phyloP scores from a whole-genome alignment of 441 rosid genomes.

The Corymbia calophylla region DNA sequence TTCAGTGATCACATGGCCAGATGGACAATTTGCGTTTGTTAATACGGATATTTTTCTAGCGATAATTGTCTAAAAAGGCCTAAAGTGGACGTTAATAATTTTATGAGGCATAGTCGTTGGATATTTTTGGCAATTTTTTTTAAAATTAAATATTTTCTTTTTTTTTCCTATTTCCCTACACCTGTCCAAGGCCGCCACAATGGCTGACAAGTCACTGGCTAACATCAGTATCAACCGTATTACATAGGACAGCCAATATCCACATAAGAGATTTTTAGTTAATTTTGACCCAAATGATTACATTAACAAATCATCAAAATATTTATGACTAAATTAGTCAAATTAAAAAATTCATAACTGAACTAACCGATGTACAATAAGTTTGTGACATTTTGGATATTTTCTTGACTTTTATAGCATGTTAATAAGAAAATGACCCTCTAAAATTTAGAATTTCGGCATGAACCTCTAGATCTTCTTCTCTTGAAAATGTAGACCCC shows the following conservation, averaged over 20 bases:
- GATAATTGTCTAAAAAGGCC: background rate
- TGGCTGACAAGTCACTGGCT: too few species aligned
- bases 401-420: background rate
- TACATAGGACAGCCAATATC: fast-evolving
- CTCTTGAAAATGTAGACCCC: background rate
- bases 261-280: fast-evolving
- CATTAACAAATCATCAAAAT: background rate
- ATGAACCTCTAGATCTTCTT: background rate
- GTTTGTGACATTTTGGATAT: background rate
- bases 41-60: background rate
- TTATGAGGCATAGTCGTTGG: too few species aligned
- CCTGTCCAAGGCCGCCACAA: too few species aligned
- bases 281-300: fast-evolving
- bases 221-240: fast-evolving
- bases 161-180: too few species aligned
- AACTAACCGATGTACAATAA: background rate
- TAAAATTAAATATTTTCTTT: too few species aligned
- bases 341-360: fast-evolving
- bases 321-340: background rate
- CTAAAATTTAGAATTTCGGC: background rate
- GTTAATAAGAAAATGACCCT: background rate
- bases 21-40: background rate
- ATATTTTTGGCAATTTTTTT: too few species aligned
- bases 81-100: too few species aligned
- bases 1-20: background rate